Conservation (phyloP, 2,329 filamentous ascomycete genomes). For the Emergomyces pasteurianus region DNA sequence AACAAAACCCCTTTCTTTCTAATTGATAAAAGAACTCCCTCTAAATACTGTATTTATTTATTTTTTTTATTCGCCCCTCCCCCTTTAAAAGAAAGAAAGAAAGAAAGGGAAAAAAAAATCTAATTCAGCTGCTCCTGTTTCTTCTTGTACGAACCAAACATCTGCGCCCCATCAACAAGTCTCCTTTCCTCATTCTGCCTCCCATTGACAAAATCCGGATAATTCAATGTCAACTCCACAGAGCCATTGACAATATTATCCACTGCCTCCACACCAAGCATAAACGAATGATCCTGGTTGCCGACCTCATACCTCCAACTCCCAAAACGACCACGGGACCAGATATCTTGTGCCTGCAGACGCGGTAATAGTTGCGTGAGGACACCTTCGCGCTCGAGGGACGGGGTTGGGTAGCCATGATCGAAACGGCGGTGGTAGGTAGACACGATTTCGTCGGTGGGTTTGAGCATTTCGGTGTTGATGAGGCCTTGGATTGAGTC, state of each 20-base stretch:
- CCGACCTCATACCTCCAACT: conserved; percentile 96
- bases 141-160: conserved; percentile 1
- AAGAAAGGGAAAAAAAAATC: not conserved
- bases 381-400: conserved; percentile 88
- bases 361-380: conserved; percentile 86
- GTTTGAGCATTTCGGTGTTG: conserved; percentile 93
- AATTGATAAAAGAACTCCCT: not conserved
- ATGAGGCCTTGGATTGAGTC: conserved; percentile 93
- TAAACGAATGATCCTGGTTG: conserved; percentile 97
- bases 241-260: conserved; percentile 83
- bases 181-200: conserved; percentile 51
- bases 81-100: not conserved
- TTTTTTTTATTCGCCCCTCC: not conserved
- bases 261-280: conserved; percentile 87
- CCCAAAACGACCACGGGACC: conserved; percentile 91
- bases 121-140: not conserved
- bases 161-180: conserved; percentile 37
- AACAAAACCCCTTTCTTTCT: not conserved
- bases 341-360: conserved; percentile 83
- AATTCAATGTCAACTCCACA: conserved; percentile 87
- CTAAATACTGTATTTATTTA: not conserved
- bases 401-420: conserved; percentile 94
- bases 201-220: conserved; percentile 88
- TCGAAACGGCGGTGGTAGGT: conserved; percentile 98
- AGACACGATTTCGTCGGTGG: conserved; percentile 87